Conservation (phyloP, 1,284 basidiomycete genomes). For the Ganoderma sp. region DNA sequence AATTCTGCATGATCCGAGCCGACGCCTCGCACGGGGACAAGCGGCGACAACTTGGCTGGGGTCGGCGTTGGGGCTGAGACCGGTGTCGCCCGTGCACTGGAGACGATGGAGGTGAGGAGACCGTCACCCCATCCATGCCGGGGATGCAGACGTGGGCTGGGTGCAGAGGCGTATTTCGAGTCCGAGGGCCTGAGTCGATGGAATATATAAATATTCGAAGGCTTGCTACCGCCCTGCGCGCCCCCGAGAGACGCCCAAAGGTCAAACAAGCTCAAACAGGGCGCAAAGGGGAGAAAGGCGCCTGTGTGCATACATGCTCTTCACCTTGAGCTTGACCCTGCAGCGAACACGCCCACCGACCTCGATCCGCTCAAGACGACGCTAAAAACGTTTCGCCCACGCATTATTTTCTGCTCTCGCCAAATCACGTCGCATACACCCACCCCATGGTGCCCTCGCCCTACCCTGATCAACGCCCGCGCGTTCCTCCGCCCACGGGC, state of each 20-base stretch:
- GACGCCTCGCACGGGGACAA: constrained; percentile 10
- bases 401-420: background rate
- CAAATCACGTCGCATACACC: constrained; percentile 18
- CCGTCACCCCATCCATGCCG: no score
- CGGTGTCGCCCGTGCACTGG: background rate
- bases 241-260: background rate
- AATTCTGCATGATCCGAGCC: constrained; percentile 33
- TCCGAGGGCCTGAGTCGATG: no score
- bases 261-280: background rate
- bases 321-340: background rate
- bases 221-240: background rate
- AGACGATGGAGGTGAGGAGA: no score
- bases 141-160: no score
- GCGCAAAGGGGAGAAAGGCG: background rate
- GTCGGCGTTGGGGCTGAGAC: background rate
- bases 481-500: background rate
- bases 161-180: no score
- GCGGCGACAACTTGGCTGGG: background rate
- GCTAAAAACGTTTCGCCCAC: background rate
- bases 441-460: constrained; percentile 15
- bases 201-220: no score
- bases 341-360: background rate
- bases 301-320: background rate
- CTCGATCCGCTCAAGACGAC: background rate
- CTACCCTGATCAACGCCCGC: constrained; percentile 5